Evolutionary conservation across 2,329 filamentous ascomycete species (phyloP).

Genomic region (Teratosphaeria gauchensis): DNA sequence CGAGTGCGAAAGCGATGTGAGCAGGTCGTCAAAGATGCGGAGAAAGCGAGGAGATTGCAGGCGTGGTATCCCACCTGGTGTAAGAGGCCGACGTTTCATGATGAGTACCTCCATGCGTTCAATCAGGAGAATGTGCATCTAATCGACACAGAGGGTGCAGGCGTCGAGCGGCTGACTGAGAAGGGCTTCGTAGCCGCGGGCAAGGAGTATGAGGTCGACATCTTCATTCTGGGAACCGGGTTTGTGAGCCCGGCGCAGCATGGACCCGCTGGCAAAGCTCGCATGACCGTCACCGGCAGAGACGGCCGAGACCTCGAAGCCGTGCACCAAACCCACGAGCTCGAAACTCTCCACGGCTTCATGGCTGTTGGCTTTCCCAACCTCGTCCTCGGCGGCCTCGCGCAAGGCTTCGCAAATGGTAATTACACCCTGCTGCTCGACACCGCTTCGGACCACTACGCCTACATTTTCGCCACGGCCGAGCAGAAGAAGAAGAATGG

Average conservation of each 20-base stretch:
- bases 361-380: constrained; percentile 45
- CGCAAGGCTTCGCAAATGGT: constrained; percentile 31
- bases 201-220: constrained; percentile 40
- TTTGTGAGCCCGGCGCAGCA: constrained; percentile 24
- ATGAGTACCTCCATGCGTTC: constrained; percentile 48
- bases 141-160: constrained; percentile 49
- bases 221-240: constrained; percentile 40
- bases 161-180: constrained; percentile 39
- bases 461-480: constrained; percentile 34
- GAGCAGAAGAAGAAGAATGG: constrained; percentile 12
- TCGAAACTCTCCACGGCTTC: constrained; percentile 45
- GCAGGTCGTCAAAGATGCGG: constrained; percentile 43
- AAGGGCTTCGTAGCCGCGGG: constrained; percentile 40
- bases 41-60: constrained; percentile 40
- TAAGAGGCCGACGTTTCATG: constrained; percentile 54
- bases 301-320: constrained; percentile 36
- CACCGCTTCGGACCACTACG: constrained; percentile 32
- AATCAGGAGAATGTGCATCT: constrained; percentile 50
- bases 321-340: constrained; percentile 30
- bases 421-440: constrained; percentile 34
- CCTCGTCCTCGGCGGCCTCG: constrained; percentile 38
- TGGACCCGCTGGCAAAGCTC: constrained; percentile 20
- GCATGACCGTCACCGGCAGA: constrained; percentile 29
- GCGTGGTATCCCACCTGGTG: constrained; percentile 50
- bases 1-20: constrained; percentile 39